Conservation (phyloP, 352 stramenopile genomes). For the Phytopythium litorale region DNA sequence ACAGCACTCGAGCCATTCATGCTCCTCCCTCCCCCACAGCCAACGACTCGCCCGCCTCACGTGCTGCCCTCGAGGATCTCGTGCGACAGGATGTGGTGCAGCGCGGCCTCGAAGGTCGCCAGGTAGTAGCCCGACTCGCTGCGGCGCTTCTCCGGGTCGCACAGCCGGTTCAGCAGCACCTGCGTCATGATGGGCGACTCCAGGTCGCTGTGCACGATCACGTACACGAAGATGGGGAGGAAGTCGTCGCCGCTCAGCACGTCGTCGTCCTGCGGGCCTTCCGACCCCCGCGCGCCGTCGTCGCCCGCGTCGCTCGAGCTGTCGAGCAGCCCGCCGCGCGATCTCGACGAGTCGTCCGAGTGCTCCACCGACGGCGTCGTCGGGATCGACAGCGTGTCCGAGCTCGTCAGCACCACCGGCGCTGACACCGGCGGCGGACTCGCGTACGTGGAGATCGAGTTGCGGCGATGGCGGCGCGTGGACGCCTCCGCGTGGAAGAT, state of each 20-base stretch:
- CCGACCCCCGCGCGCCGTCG: constrained; percentile 3
- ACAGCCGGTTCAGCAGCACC: constrained; percentile 78
- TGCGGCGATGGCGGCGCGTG: constrained; percentile 25
- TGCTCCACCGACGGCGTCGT: not conserved
- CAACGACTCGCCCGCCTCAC: not conserved
- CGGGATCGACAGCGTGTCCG: constrained; percentile 9
- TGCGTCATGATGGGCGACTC: constrained; percentile 74
- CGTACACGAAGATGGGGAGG: constrained; percentile 87
- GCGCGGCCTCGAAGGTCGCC: constrained; percentile 73
- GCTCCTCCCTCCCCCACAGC: too few relatives aligned
- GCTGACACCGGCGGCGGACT: not conserved
- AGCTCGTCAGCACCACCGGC: not conserved
- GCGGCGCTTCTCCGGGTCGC: constrained; percentile 78
- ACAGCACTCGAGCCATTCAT: not conserved
- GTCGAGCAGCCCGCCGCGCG: not conserved
- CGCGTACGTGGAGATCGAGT: constrained; percentile 21
- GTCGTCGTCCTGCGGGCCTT: constrained; percentile 43
- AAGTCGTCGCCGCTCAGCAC: constrained; percentile 84
- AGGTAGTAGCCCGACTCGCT: constrained; percentile 89
- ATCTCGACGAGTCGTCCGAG: not conserved
- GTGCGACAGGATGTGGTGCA: constrained; percentile 77
- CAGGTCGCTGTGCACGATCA: constrained; percentile 82
- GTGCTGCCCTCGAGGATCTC: constrained; percentile 20
- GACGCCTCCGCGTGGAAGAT: constrained; percentile 35
- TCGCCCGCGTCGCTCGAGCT: constrained; percentile 8